These are phyloP conservation scores for Yamadazyma atlantica DNA, from an alignment of 1,139 yeast genomes.

Conservation along the genomic window DNA sequence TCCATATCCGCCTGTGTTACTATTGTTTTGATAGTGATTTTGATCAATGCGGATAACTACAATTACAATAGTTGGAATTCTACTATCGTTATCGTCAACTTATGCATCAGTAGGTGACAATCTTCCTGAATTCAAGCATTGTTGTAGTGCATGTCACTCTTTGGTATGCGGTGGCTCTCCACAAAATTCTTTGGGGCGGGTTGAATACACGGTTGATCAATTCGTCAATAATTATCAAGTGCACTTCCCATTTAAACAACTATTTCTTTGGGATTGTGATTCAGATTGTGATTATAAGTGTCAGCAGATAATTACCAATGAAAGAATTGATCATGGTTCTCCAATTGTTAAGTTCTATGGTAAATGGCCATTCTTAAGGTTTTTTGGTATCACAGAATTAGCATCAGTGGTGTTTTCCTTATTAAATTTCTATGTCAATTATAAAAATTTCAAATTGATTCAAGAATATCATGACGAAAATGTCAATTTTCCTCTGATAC, in stretches of 20 bases:
- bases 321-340: conserved; percentile 18
- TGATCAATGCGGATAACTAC: background rate
- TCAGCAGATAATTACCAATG: conserved; percentile 35
- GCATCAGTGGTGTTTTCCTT: conserved; percentile 38
- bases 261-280: conserved; percentile 37
- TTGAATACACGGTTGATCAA: conserved; percentile 14
- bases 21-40: background rate
- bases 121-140: conserved; percentile 26
- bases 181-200: background rate
- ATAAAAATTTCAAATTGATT: conserved; percentile 28
- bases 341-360: conserved; percentile 44
- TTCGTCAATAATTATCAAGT: conserved; percentile 16
- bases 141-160: conserved; percentile 15
- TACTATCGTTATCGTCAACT: background rate
- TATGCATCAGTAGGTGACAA: conserved; percentile 30
- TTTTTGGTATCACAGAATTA: conserved; percentile 41
- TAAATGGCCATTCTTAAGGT: conserved; percentile 46
- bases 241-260: conserved; percentile 15
- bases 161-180: conserved; percentile 8
- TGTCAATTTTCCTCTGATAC: conserved; percentile 9
- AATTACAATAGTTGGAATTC: background rate
- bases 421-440: conserved; percentile 39
- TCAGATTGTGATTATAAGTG: conserved; percentile 46
- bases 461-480: conserved; percentile 25
- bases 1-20: background rate